These are phyloP conservation scores for Termitomyces sp. DNA, from an alignment of 768 basidiomycete species.

Conservation along the genomic window DNA sequence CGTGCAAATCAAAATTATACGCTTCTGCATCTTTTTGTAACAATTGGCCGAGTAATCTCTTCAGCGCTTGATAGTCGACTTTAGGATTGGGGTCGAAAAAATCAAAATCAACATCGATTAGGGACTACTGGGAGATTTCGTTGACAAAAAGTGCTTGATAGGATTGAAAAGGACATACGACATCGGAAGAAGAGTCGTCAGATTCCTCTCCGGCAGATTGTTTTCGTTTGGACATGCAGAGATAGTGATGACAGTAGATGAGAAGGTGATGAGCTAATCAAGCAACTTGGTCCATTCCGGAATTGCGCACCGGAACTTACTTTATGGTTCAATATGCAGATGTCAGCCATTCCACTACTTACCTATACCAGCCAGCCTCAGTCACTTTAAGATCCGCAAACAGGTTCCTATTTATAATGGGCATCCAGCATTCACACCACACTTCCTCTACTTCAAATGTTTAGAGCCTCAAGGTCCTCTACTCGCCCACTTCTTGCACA, in stretches of 20 bases:
- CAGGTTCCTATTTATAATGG: conserved; percentile 1
- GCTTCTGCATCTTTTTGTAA: conserved; percentile 71
- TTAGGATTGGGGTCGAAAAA: conserved; percentile 85
- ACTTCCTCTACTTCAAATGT: conserved; percentile 2
- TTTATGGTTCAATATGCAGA: too few species aligned
- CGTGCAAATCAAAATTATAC: conserved; percentile 53
- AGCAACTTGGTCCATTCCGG: background rate
- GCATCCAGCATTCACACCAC: background rate
- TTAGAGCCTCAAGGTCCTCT: background rate
- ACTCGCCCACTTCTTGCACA: background rate
- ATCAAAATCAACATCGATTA: conserved; percentile 88
- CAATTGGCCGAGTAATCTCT: conserved; percentile 66
- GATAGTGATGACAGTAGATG: background rate
- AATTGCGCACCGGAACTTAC: background rate
- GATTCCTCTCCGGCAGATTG: conserved; percentile 35
- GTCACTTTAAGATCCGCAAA: conserved; percentile 8
- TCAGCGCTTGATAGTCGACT: conserved; percentile 85
- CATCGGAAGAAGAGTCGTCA: conserved; percentile 35
- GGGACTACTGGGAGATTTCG: conserved; percentile 37
- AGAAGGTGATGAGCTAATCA: background rate
- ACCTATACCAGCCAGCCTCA: background rate
- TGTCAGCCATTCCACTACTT: background rate
- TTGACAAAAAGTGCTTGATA: background rate
- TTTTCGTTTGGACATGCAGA: conserved; percentile 53
- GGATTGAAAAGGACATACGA: conserved; percentile 15